A percentile compares a stretch with the other conserved stretches of the same genome.
phyloP scores from a whole-genome alignment of 495 filamentous ascomycete species.

The Parachaetomium inaequale region DNA sequence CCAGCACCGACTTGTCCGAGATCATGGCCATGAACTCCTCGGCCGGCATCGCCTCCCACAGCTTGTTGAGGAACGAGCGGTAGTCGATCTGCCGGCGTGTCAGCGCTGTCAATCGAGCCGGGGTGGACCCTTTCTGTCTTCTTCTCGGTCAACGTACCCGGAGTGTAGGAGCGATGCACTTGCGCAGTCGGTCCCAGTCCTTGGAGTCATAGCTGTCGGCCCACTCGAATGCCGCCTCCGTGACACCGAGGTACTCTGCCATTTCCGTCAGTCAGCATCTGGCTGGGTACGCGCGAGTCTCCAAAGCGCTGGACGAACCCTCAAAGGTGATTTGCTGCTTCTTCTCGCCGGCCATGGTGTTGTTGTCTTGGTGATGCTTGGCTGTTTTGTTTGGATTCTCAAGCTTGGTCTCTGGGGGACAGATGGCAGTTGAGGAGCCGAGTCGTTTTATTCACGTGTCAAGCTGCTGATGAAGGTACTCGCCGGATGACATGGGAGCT shows the following conservation, averaged over 20 bases:
- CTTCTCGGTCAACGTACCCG: slow-evolving; percentile 41
- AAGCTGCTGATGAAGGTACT: neutral
- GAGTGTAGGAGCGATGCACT: slow-evolving; percentile 69
- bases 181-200: slow-evolving; percentile 69
- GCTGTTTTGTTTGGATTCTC: neutral
- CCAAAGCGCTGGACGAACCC: slow-evolving; percentile 17
- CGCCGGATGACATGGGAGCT: neutral
- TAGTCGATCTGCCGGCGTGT: slow-evolving; percentile 57
- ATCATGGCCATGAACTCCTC: slow-evolving; percentile 69
- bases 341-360: slow-evolving; percentile 29
- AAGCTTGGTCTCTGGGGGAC: neutral
- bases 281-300: neutral
- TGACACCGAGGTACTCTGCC: slow-evolving; percentile 51
- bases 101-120: neutral
- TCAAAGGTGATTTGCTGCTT: slow-evolving; percentile 34
- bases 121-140: neutral
- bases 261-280: slow-evolving; percentile 11
- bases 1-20: slow-evolving; percentile 62
- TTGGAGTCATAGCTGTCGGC: slow-evolving; percentile 80
- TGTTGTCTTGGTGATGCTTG: neutral
- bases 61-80: slow-evolving; percentile 65
- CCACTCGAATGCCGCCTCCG: slow-evolving; percentile 64
- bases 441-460: slow-evolving; percentile 11
- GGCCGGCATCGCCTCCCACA: slow-evolving; percentile 69
- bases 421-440: neutral